Evolutionary conservation across 169 alveolate species (phyloP), one percentile per base, ranked within the genome.

Genomic region (Ichthyophthirius multifiliis): DNA sequence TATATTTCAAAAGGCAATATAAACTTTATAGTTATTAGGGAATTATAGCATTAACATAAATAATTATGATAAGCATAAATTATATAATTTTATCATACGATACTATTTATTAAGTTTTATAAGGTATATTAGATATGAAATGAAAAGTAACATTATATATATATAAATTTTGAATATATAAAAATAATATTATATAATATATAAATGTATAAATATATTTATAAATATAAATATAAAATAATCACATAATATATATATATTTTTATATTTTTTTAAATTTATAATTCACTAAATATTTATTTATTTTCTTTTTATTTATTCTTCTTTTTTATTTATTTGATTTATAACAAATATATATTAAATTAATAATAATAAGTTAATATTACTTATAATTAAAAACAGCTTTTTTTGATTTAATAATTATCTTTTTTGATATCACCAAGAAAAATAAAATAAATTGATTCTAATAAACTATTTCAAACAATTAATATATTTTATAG

Each of bases 111-210:
- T 27, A 34, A 20, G 31, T 55, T 10, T 27, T 55, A n/a, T 23
- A 55, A 55, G 71, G 71, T 13, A 55, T 55, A 3, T 27, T 55
- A 27, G 71, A 55, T 23, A 55, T 55, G 71, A 55, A 55, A 55
- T 27, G 71, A 55, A 55, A 55, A 39, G 71, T 55, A 55, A 3
- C 1, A 27, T 10, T 4, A 18, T 55, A 3, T 4, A 15, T 27
- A 13, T 15, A 27, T 27, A 15, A 27, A 10, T 20, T 18, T 7
- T 16, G 20, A 1, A 16, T 27, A 13, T 18, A 55, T 18, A 27
- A 27, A 10, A 20, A 12, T 10, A 10, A 27, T 27, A 20, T n/a
- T n/a, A n/a, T n/a, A n/a, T n/a, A n/a, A n/a, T n/a, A n/a, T n/a
- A n/a, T n/a, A n/a, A n/a, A n/a, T n/a, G n/a, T n/a, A n/a, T n/a